Conservation (phyloP, 495 filamentous ascomycete species). For the Aspergillus homomorphus region DNA sequence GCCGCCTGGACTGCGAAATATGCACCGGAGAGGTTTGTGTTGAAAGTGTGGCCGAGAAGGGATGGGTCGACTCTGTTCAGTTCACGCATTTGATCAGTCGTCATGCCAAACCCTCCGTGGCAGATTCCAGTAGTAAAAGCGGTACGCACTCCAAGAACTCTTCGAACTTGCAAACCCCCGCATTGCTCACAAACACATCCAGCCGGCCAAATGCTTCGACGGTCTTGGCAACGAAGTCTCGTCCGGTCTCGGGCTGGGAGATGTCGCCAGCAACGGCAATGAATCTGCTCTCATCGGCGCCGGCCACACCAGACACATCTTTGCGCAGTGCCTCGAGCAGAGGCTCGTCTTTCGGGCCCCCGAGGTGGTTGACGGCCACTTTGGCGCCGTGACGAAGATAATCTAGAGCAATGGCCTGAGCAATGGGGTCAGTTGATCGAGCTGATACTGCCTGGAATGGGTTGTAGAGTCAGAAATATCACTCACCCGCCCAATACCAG, state of each 20-base stretch:
- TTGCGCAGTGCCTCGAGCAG: slow-evolving; percentile 53
- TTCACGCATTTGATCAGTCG: slow-evolving; percentile 1
- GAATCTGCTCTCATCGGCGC: slow-evolving; percentile 44
- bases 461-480: not conserved
- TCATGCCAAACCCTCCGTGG: not conserved
- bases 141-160: slow-evolving; percentile 66
- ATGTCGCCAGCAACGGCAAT: slow-evolving; percentile 65
- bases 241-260: slow-evolving; percentile 59
- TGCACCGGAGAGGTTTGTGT: slow-evolving; percentile 79
- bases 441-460: not conserved
- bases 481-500: slow-evolving; percentile 65
- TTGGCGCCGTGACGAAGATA: slow-evolving; percentile 67
- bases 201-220: slow-evolving; percentile 58
- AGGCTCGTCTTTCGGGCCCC: slow-evolving; percentile 47
- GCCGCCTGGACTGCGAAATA: slow-evolving; percentile 85
- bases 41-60: slow-evolving; percentile 62
- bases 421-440: not conserved
- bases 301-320: slow-evolving; percentile 45
- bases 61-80: slow-evolving; percentile 49
- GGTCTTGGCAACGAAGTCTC: slow-evolving; percentile 52
- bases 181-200: slow-evolving; percentile 85
- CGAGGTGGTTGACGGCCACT: slow-evolving; percentile 70
- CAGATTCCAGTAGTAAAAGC: not conserved
- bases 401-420: slow-evolving; percentile 66
- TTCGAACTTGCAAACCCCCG: slow-evolving; percentile 79